phyloP scores from a whole-genome alignment of 345 rosid genomes.

The Jatropha curcas region DNA sequence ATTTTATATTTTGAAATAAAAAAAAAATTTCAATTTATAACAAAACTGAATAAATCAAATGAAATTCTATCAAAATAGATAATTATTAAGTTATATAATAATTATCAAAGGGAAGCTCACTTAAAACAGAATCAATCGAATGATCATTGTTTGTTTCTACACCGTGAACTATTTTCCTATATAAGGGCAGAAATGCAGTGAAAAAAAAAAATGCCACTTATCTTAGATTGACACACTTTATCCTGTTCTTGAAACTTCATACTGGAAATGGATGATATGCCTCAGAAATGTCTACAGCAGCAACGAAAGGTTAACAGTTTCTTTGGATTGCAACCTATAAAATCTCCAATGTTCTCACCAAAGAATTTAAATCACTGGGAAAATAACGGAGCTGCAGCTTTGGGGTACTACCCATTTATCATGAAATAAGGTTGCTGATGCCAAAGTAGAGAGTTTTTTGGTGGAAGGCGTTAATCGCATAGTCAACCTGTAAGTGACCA shows the following conservation, averaged over 20 bases:
- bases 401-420: slow-evolving; percentile 33
- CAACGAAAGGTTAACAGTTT: not conserved
- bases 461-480: slow-evolving; percentile 68
- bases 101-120: not conserved
- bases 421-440: slow-evolving; percentile 72
- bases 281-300: not conserved
- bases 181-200: not conserved
- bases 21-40: too few relatives aligned
- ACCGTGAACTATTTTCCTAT: not conserved
- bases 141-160: not conserved
- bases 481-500: slow-evolving; percentile 69
- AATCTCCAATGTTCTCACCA: slow-evolving; percentile 5
- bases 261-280: not conserved
- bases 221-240: not conserved
- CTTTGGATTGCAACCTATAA: not conserved
- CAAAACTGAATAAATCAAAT: too few relatives aligned
- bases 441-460: slow-evolving; percentile 82
- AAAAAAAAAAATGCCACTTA: not conserved
- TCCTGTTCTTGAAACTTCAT: not conserved
- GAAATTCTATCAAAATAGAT: too few relatives aligned
- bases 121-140: not conserved
- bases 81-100: too few relatives aligned
- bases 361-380: not conserved
- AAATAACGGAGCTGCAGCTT: not conserved
- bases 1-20: too few relatives aligned